Conservation (phyloP, 768 basidiomycete species). For the Leccinum subtestaceum region DNA sequence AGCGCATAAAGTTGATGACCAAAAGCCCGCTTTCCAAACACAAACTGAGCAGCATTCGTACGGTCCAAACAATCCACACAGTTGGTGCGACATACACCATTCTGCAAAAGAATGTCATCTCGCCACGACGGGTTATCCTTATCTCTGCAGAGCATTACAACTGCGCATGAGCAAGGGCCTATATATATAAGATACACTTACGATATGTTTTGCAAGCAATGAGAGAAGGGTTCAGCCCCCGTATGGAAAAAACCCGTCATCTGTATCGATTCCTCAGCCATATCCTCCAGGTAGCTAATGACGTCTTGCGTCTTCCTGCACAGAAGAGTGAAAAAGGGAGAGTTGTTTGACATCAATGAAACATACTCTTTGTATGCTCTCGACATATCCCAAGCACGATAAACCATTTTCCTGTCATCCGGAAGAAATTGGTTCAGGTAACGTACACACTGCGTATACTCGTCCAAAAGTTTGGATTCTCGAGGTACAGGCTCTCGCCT, state of each 20-base stretch:
- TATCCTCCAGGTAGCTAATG: constrained; percentile 90
- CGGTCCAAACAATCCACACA: constrained; percentile 97
- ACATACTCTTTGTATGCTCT: constrained; percentile 90
- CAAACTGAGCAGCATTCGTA: constrained; percentile 95
- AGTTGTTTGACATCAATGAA: neutral
- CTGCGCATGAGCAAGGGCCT: neutral
- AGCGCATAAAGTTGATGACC: constrained; percentile 95
- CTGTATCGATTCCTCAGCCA: constrained; percentile 90
- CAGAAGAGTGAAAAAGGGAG: neutral
- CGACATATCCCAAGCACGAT: constrained; percentile 96
- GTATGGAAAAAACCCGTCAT: constrained; percentile 95
- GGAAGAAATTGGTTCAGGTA: constrained; percentile 97
- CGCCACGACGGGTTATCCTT: constrained; percentile 47
- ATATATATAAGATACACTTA: constrained; percentile 19
- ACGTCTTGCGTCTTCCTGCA: constrained; percentile 91
- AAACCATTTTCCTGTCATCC: constrained; percentile 78
- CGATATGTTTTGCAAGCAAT: constrained; percentile 49
- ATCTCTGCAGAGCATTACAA: constrained; percentile 23
- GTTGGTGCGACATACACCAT: constrained; percentile 89
- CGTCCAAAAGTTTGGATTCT: constrained; percentile 85
- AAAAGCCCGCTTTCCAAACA: constrained; percentile 91
- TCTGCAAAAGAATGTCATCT: constrained; percentile 74
- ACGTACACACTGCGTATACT: constrained; percentile 87
- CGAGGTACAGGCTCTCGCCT: constrained; percentile 72
- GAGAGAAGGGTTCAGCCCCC: constrained; percentile 80